Evolutionary conservation across 192 early-diverging fungal species (phyloP).

Genomic region (Gryganskiella cystojenkinii): DNA sequence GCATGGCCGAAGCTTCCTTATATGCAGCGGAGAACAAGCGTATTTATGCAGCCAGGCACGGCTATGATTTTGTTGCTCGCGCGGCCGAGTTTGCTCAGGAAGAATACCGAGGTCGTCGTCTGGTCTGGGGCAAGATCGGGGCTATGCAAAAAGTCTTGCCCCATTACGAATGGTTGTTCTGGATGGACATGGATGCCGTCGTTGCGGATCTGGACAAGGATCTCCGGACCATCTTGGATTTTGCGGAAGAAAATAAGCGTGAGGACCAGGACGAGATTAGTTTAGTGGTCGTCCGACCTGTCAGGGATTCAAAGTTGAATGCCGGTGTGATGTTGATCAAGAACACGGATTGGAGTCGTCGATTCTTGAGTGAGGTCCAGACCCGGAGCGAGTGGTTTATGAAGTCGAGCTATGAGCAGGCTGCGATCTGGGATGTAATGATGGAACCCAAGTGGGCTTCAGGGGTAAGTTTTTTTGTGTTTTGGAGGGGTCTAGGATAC

Average conservation of each 20-base stretch:
- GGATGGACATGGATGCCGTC: constrained; percentile 73
- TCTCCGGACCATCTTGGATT: constrained; percentile 51
- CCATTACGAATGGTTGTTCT: constrained; percentile 70
- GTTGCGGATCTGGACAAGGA: constrained; percentile 56
- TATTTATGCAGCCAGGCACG: constrained; percentile 58
- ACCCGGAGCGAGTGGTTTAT: constrained; percentile 48
- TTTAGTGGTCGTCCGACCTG: constrained; percentile 60
- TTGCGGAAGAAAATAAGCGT: constrained; percentile 43
- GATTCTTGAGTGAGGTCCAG: constrained; percentile 61
- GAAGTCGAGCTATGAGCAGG: constrained; percentile 60
- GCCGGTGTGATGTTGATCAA: constrained; percentile 69
- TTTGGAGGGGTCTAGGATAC: no score
- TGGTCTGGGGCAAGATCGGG: constrained; percentile 72
- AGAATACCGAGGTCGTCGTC: constrained; percentile 52
- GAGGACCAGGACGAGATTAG: constrained; percentile 42
- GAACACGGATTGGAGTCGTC: constrained; percentile 63
- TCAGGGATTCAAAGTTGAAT: constrained; percentile 62
- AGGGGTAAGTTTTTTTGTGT: constrained; percentile 53
- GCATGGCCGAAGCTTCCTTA: constrained; percentile 63
- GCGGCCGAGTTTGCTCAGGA: constrained; percentile 67
- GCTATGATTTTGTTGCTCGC: constrained; percentile 66
- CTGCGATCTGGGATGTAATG: constrained; percentile 69
- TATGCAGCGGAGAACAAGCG: constrained; percentile 64
- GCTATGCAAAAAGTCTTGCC: constrained; percentile 65
- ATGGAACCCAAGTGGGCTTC: constrained; percentile 36